These are phyloP conservation scores for Aurinia saxatilis DNA, from an alignment of 345 rosid genomes.

Conservation along the genomic window DNA sequence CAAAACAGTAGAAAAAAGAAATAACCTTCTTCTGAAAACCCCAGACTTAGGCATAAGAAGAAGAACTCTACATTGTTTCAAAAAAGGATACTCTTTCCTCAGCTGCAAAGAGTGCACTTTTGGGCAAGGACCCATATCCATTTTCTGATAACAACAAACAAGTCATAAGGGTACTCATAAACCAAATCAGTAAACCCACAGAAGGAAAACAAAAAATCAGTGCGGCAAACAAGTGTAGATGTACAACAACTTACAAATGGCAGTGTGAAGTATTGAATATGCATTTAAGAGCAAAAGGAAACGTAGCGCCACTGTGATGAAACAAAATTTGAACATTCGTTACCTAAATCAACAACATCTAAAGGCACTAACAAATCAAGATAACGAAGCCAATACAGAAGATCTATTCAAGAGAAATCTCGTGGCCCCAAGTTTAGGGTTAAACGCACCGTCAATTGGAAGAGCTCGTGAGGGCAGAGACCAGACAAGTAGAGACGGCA, in stretches of 20 bases:
- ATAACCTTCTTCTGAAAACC: neutral
- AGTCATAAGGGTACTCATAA: slow-evolving; percentile 3
- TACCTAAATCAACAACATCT: slow-evolving; percentile 6
- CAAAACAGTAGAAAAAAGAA: slow-evolving; percentile 8
- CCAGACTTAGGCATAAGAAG: neutral
- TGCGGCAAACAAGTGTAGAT: neutral
- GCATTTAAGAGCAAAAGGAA: slow-evolving; percentile 11
- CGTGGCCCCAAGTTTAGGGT: neutral
- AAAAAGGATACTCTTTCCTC: slow-evolving; percentile 88
- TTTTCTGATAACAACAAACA: slow-evolving; percentile 55
- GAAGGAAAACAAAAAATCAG: neutral
- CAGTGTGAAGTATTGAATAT: slow-evolving; percentile 9
- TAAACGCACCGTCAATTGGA: slow-evolving; percentile 69
- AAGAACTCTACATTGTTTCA: neutral
- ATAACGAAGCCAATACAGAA: too few relatives aligned
- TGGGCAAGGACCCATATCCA: slow-evolving; percentile 99
- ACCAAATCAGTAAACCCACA: neutral
- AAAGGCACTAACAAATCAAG: slow-evolving; percentile 6
- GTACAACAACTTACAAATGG: slow-evolving; percentile 13
- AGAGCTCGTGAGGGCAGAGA: slow-evolving; percentile 99
- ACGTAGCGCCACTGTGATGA: slow-evolving; percentile 5
- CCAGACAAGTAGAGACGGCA: slow-evolving; percentile 95
- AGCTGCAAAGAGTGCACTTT: slow-evolving; percentile 96
- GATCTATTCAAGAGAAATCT: too few relatives aligned
- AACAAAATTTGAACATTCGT: slow-evolving; percentile 11